phyloP scores from a whole-genome alignment of 1,284 basidiomycete genomes.

The Papiliotrema flavescens region DNA sequence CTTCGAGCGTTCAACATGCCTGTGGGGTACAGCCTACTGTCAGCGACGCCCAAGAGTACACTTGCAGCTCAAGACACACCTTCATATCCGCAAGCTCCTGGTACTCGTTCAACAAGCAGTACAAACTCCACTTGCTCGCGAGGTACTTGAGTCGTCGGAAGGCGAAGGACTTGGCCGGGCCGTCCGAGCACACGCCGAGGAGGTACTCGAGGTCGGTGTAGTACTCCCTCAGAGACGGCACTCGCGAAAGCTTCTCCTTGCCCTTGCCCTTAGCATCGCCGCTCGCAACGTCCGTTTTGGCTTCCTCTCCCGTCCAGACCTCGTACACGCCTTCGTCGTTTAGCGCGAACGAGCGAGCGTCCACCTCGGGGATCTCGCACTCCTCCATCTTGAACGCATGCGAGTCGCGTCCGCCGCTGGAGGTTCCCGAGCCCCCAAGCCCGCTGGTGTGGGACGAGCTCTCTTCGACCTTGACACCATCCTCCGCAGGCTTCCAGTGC shows the following conservation, averaged over 20 bases:
- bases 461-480: constrained; percentile 41
- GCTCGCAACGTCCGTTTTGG: not conserved
- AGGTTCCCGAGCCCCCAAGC: not conserved
- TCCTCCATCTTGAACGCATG: constrained; percentile 62
- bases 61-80: constrained; percentile 25
- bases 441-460: constrained; percentile 2
- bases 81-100: constrained; percentile 97
- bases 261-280: constrained; percentile 5
- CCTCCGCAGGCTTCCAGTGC: constrained; percentile 66
- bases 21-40: constrained; percentile 64
- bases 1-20: constrained; percentile 49
- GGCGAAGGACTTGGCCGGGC: constrained; percentile 94
- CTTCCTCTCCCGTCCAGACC: constrained; percentile 52
- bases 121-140: constrained; percentile 93
- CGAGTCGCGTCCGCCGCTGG: constrained; percentile 48
- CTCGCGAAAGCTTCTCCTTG: constrained; percentile 64
- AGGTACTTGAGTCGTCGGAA: constrained; percentile 90
- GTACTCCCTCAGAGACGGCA: constrained; percentile 88
- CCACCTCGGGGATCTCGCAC: constrained; percentile 62
- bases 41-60: not conserved
- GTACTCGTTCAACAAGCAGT: constrained; percentile 87
- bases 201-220: constrained; percentile 94
- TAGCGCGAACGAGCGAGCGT: constrained; percentile 56
- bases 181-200: constrained; percentile 79
- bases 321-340: constrained; percentile 86